Evolutionary conservation across 2,329 filamentous ascomycete genomes (phyloP), one percentile per base, ranked within the genome.

Genomic region (Penicillium polonicum): DNA sequence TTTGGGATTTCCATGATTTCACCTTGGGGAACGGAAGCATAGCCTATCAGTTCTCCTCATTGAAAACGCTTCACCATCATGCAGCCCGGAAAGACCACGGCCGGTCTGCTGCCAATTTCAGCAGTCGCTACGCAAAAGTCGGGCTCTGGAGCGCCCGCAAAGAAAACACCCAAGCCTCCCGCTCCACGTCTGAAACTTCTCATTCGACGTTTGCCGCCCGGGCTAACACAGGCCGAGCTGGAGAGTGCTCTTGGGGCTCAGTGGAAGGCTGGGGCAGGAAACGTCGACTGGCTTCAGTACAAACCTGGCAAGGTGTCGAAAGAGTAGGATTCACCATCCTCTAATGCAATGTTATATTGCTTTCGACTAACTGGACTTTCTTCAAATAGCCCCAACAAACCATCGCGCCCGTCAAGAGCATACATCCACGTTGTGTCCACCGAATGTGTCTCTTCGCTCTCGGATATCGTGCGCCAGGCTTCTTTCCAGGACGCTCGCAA

Each of bases 401-500:
- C 89, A 29, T 95, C 93, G 1, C 83, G 83, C 50, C 92, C 92
- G 6, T 85, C 90, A 10, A 85, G 91, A 65, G 91, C 88, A 55
- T 96, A 96, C 69, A 74, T 97, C 12, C 91, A 93, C 72, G 80
- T 97, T 48, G 83, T 85, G n/a, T 88, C 85, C 65, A 85, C 86
- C 63, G 83, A 87, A 51, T 79, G 90, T 60, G 82, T 96, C 49
- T 73, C 84, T 15, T 73, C 81, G 3, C 82, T 99, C 5, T 86
- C 87, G 39, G 87, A 92, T 21, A 79, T 80, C 36, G 87, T 97
- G 45, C 87, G 89, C 56, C 78, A 80, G 57, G 80, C 85, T 3
- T 80, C 82, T 0, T 96, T 96, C 81, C 85, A 90, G 62, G 94
- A 99, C 77, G 88, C 89, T 33, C 90, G 89, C 65, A 89, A 88